Conservation (phyloP, 1,284 basidiomycete genomes). For the Wolfiporia cocos region DNA sequence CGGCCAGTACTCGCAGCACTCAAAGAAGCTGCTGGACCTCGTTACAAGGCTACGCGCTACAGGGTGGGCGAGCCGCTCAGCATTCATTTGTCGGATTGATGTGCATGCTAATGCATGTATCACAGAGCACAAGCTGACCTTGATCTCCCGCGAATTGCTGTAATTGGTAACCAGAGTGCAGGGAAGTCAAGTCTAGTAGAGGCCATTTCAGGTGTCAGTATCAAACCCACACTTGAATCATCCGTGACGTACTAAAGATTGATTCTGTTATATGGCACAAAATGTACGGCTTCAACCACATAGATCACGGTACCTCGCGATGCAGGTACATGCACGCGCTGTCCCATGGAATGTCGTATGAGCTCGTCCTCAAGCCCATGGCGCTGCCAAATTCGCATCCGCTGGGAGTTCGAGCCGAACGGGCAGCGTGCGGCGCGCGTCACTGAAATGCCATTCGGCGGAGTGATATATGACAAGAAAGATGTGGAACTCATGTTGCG, state of each 20-base stretch:
- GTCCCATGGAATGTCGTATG: slow-evolving; percentile 25
- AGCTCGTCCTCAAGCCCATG: slow-evolving; percentile 18
- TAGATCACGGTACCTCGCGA: slow-evolving; percentile 19
- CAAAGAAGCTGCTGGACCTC: background rate
- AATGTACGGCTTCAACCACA: background rate
- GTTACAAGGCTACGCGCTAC: background rate
- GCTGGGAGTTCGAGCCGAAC: slow-evolving; percentile 20
- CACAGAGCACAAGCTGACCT: slow-evolving; percentile 21
- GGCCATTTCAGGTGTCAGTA: slow-evolving; percentile 39
- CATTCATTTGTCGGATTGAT: too few species aligned
- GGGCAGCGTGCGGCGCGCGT: slow-evolving; percentile 19
- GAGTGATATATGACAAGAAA: slow-evolving; percentile 25
- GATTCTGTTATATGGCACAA: background rate
- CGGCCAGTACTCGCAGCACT: background rate
- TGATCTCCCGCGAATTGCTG: slow-evolving; percentile 23
- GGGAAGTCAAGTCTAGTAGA: slow-evolving; percentile 42
- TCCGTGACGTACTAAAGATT: slow-evolving; percentile 25
- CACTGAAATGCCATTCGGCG: slow-evolving; percentile 30
- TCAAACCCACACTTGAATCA: background rate
- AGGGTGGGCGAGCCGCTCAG: background rate
- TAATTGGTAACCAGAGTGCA: slow-evolving; percentile 28
- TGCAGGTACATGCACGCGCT: slow-evolving; percentile 21
- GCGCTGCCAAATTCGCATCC: slow-evolving; percentile 29
- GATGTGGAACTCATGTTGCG: slow-evolving; percentile 35
- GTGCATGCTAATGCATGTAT: slow-evolving; percentile 1